A percentile compares a stretch with the other conserved stretches of the same genome.
Evolutionary conservation across 306 rosid species (phyloP).

Genomic region (Carpinus fangiana): DNA sequence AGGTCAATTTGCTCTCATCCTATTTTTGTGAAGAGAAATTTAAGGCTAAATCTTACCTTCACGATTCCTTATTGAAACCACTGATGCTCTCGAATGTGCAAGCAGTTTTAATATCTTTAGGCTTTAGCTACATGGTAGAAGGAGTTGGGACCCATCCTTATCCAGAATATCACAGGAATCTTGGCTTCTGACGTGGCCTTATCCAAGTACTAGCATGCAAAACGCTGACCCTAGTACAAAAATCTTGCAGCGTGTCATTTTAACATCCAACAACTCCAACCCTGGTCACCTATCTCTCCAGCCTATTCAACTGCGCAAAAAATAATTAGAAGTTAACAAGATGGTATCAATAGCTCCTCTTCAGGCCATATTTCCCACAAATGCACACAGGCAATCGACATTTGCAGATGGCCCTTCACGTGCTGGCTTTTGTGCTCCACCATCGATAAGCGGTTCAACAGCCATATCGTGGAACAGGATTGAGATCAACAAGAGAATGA

Average conservation of each 20-base stretch:
- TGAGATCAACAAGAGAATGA: slow-evolving; percentile 29
- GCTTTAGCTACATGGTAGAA: background rate
- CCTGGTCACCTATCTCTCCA: background rate
- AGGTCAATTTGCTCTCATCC: too few relatives aligned
- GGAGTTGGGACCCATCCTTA: slow-evolving; percentile 51
- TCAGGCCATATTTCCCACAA: slow-evolving; percentile 37
- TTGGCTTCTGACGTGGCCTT: slow-evolving; percentile 54
- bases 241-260: slow-evolving; percentile 16
- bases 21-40: too few relatives aligned
- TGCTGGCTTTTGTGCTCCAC: background rate
- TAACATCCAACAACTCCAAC: slow-evolving; percentile 26
- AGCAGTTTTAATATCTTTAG: too few relatives aligned
- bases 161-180: slow-evolving; percentile 40
- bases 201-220: slow-evolving; percentile 36
- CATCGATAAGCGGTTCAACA: slow-evolving; percentile 20
- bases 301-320: background rate
- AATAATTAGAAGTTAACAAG: background rate
- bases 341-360: slow-evolving; percentile 56
- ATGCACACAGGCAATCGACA: slow-evolving; percentile 10
- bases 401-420: background rate
- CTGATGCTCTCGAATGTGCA: too few relatives aligned
- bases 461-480: slow-evolving; percentile 21
- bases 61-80: too few relatives aligned
- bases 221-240: background rate
- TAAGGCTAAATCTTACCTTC: too few relatives aligned